Percentiles rank a stretch among this genome's conserved stretches.
Conservation (phyloP, 805 yeast genomes). For the Candida corydali region DNA sequence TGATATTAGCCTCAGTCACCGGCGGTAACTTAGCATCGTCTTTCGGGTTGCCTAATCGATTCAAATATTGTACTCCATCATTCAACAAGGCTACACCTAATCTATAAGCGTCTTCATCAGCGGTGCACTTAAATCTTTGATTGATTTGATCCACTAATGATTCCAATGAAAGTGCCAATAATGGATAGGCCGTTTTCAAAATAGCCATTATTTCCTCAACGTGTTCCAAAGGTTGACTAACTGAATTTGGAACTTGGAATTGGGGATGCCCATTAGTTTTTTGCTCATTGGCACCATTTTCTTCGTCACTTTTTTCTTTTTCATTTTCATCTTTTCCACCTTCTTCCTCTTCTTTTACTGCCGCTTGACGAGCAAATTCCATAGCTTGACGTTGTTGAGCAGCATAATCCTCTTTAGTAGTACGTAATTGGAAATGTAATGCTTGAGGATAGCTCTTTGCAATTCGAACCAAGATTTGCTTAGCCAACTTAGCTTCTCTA, state of each 20-base stretch:
- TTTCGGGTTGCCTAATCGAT: conserved; percentile 80
- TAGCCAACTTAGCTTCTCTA: conserved; percentile 83
- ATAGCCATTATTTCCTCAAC: conserved; percentile 92
- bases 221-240: conserved; percentile 86
- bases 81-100: conserved; percentile 86
- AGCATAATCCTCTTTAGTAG: conserved; percentile 91
- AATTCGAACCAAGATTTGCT: conserved; percentile 82
- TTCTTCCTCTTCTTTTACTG: conserved; percentile 4
- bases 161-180: conserved; percentile 87
- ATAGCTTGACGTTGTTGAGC: conserved; percentile 75
- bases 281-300: too few relatives aligned
- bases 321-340: neutral
- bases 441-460: conserved; percentile 98
- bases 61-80: conserved; percentile 89
- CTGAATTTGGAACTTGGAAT: conserved; percentile 11
- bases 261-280: too few relatives aligned
- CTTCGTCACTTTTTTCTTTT: too few relatives aligned
- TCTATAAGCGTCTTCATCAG: conserved; percentile 95
- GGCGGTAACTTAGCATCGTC: conserved; percentile 87
- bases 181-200: conserved; percentile 92
- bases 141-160: conserved; percentile 93
- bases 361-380: conserved; percentile 26
- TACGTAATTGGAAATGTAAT: conserved; percentile 88
- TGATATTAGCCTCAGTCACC: conserved; percentile 83
- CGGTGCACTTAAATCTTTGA: conserved; percentile 87